Evolutionary conservation across 2,329 filamentous ascomycete species (phyloP).

Genomic region (Lasiodiplodia hormozganensis): DNA sequence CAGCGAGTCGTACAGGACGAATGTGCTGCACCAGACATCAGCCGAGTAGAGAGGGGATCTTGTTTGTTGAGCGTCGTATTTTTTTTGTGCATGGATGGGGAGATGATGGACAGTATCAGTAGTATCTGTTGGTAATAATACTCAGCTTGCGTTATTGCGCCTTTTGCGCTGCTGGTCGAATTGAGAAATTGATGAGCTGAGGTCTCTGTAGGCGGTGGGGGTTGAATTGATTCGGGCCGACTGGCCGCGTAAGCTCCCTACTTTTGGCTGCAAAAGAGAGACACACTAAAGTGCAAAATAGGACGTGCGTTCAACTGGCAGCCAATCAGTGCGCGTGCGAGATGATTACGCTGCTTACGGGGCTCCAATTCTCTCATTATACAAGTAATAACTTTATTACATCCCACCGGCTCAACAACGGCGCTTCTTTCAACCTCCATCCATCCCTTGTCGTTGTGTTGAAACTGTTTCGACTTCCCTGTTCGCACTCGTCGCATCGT

Average conservation of each 20-base stretch:
- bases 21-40: conserved; percentile 58
- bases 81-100: not conserved
- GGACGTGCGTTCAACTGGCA: not conserved
- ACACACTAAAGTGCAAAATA: not conserved
- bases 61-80: not conserved
- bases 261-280: not conserved
- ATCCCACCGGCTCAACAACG: not conserved
- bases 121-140: not conserved
- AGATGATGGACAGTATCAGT: not conserved
- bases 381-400: not conserved
- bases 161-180: not conserved
- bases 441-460: not conserved
- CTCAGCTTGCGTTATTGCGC: not conserved
- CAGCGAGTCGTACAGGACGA: conserved; percentile 58
- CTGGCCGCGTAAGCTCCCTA: not conserved
- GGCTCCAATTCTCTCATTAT: not conserved
- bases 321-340: not conserved
- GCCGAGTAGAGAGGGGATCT: not conserved
- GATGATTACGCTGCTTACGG: not conserved
- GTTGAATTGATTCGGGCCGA: not conserved
- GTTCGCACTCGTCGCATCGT: not conserved
- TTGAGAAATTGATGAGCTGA: too few species aligned
- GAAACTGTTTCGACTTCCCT: not conserved
- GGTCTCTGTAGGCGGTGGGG: too few species aligned
- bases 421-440: not conserved